These are phyloP conservation scores for Aspergillus egyptiacus DNA, from an alignment of 495 filamentous ascomycete species.

Conservation along the genomic window DNA sequence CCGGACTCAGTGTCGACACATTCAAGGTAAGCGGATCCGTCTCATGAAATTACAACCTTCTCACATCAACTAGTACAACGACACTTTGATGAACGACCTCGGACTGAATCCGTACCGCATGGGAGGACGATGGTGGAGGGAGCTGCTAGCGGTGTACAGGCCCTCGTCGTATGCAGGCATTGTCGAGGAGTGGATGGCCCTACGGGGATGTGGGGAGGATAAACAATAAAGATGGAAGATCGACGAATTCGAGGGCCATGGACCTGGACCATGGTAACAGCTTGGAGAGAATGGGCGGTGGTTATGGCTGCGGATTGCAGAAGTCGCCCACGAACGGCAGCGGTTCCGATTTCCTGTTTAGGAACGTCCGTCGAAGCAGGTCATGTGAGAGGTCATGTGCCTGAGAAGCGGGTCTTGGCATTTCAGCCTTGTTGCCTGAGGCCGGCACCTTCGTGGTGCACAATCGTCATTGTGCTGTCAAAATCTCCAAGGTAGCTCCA, in stretches of 20 bases:
- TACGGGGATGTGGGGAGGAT: neutral
- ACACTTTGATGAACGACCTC: constrained; percentile 26
- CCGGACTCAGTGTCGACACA: constrained; percentile 24
- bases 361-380: neutral
- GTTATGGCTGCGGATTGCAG: neutral
- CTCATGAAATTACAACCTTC: neutral
- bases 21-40: constrained; percentile 21
- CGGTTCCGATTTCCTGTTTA: neutral
- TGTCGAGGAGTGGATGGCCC: constrained; percentile 25
- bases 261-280: no score
- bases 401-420: neutral
- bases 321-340: neutral
- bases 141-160: constrained; percentile 25
- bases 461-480: no score
- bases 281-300: neutral
- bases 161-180: constrained; percentile 28
- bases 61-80: constrained; percentile 23
- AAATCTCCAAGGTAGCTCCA: no score
- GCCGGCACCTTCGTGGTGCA: no score
- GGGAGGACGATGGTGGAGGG: constrained; percentile 21
- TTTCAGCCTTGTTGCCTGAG: neutral
- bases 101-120: constrained; percentile 27
- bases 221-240: neutral
- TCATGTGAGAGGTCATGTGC: neutral
- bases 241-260: no score